Conservation (phyloP, 805 yeast genomes). For the Saccharomycopsis capsularis region DNA sequence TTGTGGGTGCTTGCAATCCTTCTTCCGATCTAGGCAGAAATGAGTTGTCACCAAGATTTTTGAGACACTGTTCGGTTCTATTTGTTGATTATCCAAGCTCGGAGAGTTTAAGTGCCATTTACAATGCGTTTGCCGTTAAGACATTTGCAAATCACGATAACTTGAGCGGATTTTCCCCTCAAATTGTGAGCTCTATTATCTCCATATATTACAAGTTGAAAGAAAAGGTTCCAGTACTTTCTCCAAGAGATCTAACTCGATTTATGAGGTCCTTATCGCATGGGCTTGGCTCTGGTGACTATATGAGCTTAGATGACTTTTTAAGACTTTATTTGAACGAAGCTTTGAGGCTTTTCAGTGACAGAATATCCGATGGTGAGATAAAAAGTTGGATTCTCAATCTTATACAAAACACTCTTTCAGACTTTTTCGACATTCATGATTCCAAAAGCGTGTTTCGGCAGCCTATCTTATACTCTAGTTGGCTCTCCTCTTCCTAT, state of each 20-base stretch:
- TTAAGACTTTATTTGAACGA: slow-evolving; percentile 76
- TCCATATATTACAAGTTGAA: slow-evolving; percentile 45
- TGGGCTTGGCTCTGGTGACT: slow-evolving; percentile 25
- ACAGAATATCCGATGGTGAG: slow-evolving; percentile 45
- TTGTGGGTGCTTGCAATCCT: slow-evolving; percentile 96
- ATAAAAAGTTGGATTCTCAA: slow-evolving; percentile 47
- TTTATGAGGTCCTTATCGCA: slow-evolving; percentile 18
- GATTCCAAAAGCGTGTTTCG: slow-evolving; percentile 32
- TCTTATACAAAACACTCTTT: slow-evolving; percentile 31
- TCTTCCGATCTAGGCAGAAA: slow-evolving; percentile 74
- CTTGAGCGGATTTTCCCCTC: slow-evolving; percentile 24
- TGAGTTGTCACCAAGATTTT: slow-evolving; percentile 48
- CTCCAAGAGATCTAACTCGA: slow-evolving; percentile 88
- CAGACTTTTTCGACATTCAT: slow-evolving; percentile 39
- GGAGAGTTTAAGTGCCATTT: slow-evolving; percentile 59
- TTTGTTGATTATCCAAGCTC: slow-evolving; percentile 75
- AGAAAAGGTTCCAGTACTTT: slow-evolving; percentile 46
- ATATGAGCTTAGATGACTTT: slow-evolving; percentile 36
- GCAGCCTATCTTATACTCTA: slow-evolving; percentile 58
- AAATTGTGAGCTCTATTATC: slow-evolving; percentile 56
- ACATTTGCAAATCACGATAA: slow-evolving; percentile 5
- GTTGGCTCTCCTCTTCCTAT: slow-evolving; percentile 67
- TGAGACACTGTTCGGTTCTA: slow-evolving; percentile 58
- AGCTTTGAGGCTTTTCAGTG: slow-evolving; percentile 69
- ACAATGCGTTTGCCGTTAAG: slow-evolving; percentile 42